Base-by-base conservation (phyloP, 139 green algal species). In the Chlorella sp. region DNA sequence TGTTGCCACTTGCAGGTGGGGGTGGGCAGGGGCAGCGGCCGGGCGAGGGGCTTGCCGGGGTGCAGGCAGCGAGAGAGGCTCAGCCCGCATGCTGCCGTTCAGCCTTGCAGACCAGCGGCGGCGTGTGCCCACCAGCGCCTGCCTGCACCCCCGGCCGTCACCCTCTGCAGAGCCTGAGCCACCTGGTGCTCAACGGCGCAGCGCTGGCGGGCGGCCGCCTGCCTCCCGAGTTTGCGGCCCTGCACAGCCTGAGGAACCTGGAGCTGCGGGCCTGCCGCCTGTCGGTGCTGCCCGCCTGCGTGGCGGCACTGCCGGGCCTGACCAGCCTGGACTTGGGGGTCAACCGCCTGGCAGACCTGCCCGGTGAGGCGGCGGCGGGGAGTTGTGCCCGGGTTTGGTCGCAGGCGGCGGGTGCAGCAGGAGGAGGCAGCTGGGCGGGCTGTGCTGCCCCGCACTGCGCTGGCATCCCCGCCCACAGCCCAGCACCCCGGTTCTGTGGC, bases 241-340 rank as follows among this genome's bases (percentile, higher is more conserved):
- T 84, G 79, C 62, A 44, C 26, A n/a, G 79, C 43, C 79, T 84
- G 79, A n/a, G 24, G 5, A 24, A 44, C 43, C 43, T 76, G 62
- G 79, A 84, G 79, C 22, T 84, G 65, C 64, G 79, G 4, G 79
- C 79, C 30, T 84, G 78, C 78, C 32, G 78, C 67, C 67, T 51
- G 44, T 7, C 58, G 54, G 76, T 54, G 60, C 77, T 84, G 64
- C 79, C 79, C 64, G 36, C 64, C 1, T 76, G 64, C 41, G 79
- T 84, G 44, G 65, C 79, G 9, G 20, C 36, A 44, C 79, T 84
- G 79, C 40, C 30, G 13, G 79, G 43, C 17, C 79, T 84, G 20
- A 65, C 64, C 43, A 36, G 48, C 20, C 62, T 84, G 43, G 79
- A 84, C 44, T 43, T 84, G n/a, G 79, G 79, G 7, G 14, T 84